These are phyloP conservation scores for Simmondsia chinensis DNA, from an alignment of 148 eudicot species.

Conservation along the genomic window DNA sequence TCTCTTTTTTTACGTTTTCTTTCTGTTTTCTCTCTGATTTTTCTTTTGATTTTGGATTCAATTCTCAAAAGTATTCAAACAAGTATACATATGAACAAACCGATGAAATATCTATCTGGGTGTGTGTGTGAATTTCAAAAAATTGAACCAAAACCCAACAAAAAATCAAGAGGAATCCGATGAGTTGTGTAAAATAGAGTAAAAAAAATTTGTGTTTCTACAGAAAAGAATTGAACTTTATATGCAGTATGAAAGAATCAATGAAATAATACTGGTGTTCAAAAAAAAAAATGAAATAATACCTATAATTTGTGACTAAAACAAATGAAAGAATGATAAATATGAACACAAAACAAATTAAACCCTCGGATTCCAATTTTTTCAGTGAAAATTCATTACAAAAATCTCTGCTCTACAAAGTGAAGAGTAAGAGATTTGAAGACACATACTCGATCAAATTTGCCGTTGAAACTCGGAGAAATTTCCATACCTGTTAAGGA, in stretches of 20 bases:
- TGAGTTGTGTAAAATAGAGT: conserved; percentile 19
- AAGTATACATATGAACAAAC: conserved; percentile 11
- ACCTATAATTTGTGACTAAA: too few species aligned
- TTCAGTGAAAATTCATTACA: conserved; percentile 32
- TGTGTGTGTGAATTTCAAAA: conserved; percentile 36
- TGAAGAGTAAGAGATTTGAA: conserved; percentile 16
- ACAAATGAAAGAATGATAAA: conserved; percentile 58
- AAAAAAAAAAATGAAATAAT: conserved; percentile 8
- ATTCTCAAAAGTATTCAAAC: too few species aligned
- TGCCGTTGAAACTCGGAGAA: conserved; percentile 28
- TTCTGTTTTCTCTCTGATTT: conserved; percentile 2
- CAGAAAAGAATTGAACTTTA: conserved; percentile 6
- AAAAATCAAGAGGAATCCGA: conserved; percentile 54
- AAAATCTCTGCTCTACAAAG: conserved; percentile 13
- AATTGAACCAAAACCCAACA: conserved; percentile 13
- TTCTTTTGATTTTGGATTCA: conserved; percentile 4
- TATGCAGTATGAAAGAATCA: conserved; percentile 14
- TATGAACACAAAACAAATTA: conserved; percentile 7
- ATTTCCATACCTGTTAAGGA: too few species aligned
- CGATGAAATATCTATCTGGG: conserved; percentile 23
- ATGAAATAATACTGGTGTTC: conserved; percentile 32
- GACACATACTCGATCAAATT: conserved; percentile 27
- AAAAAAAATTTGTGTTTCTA: conserved; percentile 13
- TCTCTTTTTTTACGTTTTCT: conserved; percentile 4
- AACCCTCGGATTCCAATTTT: conserved; percentile 66